Evolutionary conservation across 805 yeast genomes (phyloP), one percentile per base, ranked within the genome.

Genomic region (Wickerhamiella bombiphila): DNA sequence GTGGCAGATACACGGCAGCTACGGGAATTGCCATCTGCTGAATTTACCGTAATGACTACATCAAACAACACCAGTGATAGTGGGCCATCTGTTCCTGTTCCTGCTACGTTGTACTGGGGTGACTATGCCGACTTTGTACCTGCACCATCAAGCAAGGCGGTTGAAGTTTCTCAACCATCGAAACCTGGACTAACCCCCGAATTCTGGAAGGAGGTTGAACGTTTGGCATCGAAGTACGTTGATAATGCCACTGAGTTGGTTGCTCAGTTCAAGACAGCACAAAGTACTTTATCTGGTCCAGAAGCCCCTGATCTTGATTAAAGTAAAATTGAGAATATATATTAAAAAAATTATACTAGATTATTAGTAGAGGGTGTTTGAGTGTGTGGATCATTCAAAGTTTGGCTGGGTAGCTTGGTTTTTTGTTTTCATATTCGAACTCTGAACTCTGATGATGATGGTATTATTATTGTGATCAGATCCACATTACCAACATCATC

Each of bases 91-190:
- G 42, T 43, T n/a, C 45, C 47, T 3, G 37, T 46, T 3, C 38
- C 46, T 6, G 31, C 43, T 1, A 45, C 42, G 34, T 37, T 47
- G 9, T 50, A 48, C 39, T 48, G 47, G 51, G 41, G 40, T 22
- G 36, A 38, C 22, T 30, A 30, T 15, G 33, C 11, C n/a, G 18
- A 24, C 26, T 24, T 24, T 24, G 16, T 8, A 5, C 36, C 31
- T 6, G 9, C 8, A n/a, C 26, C 26, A 24, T 18, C 19, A 7
- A n/a, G 29, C 29, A 5, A 19, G 14, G 11, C 26, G 26, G 26
- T 24, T 9, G 26, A 24, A 24, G 13, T 24, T 24, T 9, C 26
- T 24, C 11, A 9, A 22, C 22, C n/a, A 7, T 25, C 25, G 13
- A 33, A 34, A n/a, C 45, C 45, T 1, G 50, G 48, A 9, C 17